Percentiles rank a stretch among this genome's conserved stretches.
Evolutionary conservation across 2,329 filamentous ascomycete genomes (phyloP).

Genomic region (Penicillium aurantiogriseum): DNA sequence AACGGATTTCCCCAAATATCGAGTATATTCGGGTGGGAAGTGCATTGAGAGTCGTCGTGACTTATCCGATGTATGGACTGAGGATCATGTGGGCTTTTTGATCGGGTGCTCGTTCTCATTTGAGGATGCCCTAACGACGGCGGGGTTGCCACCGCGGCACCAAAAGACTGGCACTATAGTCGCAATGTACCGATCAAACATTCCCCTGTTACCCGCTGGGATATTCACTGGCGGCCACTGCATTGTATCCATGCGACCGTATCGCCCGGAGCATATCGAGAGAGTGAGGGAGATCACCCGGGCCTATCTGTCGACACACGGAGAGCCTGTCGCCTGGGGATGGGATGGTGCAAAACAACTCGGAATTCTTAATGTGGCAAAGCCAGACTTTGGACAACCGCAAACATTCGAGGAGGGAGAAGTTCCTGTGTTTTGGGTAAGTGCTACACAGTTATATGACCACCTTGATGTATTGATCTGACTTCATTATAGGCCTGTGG

Average conservation of each 20-base stretch:
- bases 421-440: slow-evolving; percentile 35
- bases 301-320: slow-evolving; percentile 57
- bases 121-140: slow-evolving; percentile 54
- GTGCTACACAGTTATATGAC: neutral
- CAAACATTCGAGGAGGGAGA: slow-evolving; percentile 42
- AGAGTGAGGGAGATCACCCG: slow-evolving; percentile 56
- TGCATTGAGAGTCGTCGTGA: slow-evolving; percentile 43
- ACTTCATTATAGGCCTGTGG: slow-evolving; percentile 65
- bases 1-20: slow-evolving; percentile 58
- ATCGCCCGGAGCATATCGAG: slow-evolving; percentile 51
- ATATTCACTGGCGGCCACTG: slow-evolving; percentile 56
- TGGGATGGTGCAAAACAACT: slow-evolving; percentile 56
- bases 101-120: slow-evolving; percentile 66
- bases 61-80: slow-evolving; percentile 54
- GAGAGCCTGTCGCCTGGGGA: slow-evolving; percentile 64
- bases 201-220: slow-evolving; percentile 58
- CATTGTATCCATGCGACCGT: slow-evolving; percentile 65
- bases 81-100: slow-evolving; percentile 61
- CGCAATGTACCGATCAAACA: slow-evolving; percentile 60
- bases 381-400: slow-evolving; percentile 58
- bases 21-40: slow-evolving; percentile 55
- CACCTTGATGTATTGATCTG: slow-evolving; percentile 43
- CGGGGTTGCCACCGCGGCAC: slow-evolving; percentile 55
- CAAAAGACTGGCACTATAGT: slow-evolving; percentile 51
- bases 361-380: slow-evolving; percentile 55